Evolutionary conservation across 1,284 basidiomycete species (phyloP).

Genomic region (Ustilago lituana): DNA sequence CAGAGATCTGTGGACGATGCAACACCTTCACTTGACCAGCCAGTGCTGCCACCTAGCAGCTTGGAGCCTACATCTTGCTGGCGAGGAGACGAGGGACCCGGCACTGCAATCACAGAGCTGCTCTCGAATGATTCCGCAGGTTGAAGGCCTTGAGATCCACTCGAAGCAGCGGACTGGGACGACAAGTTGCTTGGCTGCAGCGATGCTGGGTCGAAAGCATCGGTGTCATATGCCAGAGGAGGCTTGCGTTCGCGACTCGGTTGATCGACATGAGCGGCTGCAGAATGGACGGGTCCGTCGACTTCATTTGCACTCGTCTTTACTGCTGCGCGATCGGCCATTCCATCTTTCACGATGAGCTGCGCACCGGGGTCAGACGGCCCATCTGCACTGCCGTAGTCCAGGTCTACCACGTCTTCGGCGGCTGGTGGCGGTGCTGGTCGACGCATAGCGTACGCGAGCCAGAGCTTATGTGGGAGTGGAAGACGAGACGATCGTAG

Average conservation of each 20-base stretch:
- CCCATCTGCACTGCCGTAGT: slow-evolving; percentile 35
- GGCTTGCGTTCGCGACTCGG: slow-evolving; percentile 14
- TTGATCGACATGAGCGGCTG: no score
- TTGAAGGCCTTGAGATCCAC: background rate
- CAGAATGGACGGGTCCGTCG: background rate
- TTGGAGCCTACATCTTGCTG: background rate
- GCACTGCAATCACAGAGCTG: background rate
- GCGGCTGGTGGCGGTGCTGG: slow-evolving; percentile 19
- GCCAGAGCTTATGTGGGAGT: slow-evolving; percentile 1
- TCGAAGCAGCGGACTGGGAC: background rate
- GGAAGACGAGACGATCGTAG: background rate
- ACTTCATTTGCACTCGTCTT: slow-evolving; percentile 12
- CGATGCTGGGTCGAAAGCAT: slow-evolving; percentile 1
- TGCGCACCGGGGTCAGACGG: background rate
- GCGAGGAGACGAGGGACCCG: slow-evolving; percentile 9
- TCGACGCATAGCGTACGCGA: slow-evolving; percentile 25
- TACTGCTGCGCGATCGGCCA: background rate
- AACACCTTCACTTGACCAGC: background rate
- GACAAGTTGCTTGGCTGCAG: background rate
- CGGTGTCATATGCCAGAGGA: slow-evolving; percentile 23
- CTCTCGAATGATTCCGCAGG: background rate
- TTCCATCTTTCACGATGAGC: background rate
- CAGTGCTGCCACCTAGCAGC: background rate
- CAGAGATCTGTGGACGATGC: background rate
- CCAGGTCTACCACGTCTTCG: slow-evolving; percentile 29